Percentiles rank a stretch among this genome's conserved stretches.
Conservation (phyloP, 257 asterid species). For the Gynochthodes officinalis region DNA sequence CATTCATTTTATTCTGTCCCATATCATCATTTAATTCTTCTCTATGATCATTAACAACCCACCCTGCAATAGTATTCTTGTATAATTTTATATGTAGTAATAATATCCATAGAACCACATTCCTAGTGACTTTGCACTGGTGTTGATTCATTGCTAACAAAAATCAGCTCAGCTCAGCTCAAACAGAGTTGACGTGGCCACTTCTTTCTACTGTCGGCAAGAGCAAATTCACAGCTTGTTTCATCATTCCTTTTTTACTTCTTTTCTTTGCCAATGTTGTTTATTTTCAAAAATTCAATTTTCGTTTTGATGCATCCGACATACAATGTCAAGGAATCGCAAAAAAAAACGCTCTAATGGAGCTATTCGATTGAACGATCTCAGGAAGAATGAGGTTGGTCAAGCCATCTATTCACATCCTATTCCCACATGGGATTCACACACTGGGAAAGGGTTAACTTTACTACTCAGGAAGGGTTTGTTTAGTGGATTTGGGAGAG, state of each 20-base stretch:
- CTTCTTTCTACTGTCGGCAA: not conserved
- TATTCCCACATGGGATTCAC: conserved; percentile 32
- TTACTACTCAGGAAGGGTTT: too few species aligned
- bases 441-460: conserved; percentile 20
- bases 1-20: too few species aligned
- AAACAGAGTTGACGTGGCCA: conserved; percentile 2
- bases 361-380: conserved; percentile 19
- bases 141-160: too few species aligned
- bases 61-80: too few species aligned
- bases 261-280: conserved; percentile 15
- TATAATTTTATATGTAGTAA: too few species aligned
- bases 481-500: too few species aligned
- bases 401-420: conserved; percentile 24
- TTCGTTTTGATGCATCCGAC: conserved; percentile 15
- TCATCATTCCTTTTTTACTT: conserved; percentile 10
- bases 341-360: conserved; percentile 10
- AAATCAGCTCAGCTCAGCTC: too few species aligned
- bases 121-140: too few species aligned
- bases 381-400: conserved; percentile 22
- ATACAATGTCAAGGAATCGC: conserved; percentile 32
- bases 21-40: too few species aligned
- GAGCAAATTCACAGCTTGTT: not conserved
- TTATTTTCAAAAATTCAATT: conserved; percentile 20
- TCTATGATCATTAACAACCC: too few species aligned
- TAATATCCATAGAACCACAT: too few species aligned